Percentiles rank a stretch among this genome's conserved stretches.
Conservation (phyloP, 345 rosid genomes). For the Eucalyptus sp. region DNA sequence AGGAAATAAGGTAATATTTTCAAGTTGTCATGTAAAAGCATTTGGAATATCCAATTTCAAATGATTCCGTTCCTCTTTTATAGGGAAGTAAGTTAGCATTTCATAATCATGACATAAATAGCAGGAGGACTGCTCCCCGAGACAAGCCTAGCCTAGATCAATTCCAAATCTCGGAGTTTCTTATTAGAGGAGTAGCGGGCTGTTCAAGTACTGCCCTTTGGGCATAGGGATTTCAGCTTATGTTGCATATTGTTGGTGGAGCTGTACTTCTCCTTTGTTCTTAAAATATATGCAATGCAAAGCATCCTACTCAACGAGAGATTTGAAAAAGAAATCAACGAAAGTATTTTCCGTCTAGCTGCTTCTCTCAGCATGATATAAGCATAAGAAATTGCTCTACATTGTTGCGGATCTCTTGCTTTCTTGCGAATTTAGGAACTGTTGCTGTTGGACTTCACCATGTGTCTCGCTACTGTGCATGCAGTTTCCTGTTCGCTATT, state of each 20-base stretch:
- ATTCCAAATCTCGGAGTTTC: background rate
- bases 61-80: background rate
- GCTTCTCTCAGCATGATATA: background rate
- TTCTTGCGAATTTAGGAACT: background rate
- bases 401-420: background rate
- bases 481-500: background rate
- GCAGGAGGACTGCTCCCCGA: background rate
- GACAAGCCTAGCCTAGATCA: background rate
- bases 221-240: background rate
- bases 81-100: background rate
- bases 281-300: background rate
- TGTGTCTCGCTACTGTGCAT: background rate
- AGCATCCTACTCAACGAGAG: background rate
- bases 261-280: background rate
- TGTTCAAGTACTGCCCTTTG: background rate
- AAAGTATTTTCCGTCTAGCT: background rate
- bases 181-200: background rate
- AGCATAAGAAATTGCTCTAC: background rate
- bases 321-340: background rate
- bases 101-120: background rate
- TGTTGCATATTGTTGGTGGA: background rate
- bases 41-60: background rate
- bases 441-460: background rate
- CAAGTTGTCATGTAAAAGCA: background rate
- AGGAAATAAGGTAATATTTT: conserved; percentile 67